Conservation (phyloP, 1,284 basidiomycete species). For the Cutaneotrichosporon mucoides region DNA sequence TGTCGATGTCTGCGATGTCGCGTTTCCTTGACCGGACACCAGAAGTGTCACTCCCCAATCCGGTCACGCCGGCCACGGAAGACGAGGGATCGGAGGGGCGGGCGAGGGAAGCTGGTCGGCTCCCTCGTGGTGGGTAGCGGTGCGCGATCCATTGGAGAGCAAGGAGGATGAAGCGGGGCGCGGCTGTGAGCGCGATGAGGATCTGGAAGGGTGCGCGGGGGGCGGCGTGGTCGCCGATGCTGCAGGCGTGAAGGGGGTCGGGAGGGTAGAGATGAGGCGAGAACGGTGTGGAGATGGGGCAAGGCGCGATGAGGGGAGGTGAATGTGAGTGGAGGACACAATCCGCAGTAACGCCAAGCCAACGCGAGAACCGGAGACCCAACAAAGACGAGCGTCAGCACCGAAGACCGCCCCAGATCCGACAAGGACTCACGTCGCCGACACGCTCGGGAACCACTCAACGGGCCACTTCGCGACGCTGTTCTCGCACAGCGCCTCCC, state of each 20-base stretch:
- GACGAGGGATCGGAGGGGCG: background rate
- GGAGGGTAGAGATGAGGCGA: no score
- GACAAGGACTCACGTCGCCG: constrained; percentile 67
- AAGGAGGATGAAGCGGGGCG: constrained; percentile 75
- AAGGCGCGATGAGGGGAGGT: no score
- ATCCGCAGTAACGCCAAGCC: no score
- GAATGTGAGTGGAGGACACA: no score
- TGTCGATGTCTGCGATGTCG: no score
- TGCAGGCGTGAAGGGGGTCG: constrained; percentile 37
- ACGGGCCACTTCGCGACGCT: constrained; percentile 69
- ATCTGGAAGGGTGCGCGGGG: constrained; percentile 86
- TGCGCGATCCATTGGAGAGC: constrained; percentile 65
- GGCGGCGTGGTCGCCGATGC: constrained; percentile 88
- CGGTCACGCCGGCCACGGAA: background rate
- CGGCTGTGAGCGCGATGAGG: constrained; percentile 79
- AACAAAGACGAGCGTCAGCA: background rate
- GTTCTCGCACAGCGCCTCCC: constrained; percentile 84
- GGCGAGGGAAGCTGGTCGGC: background rate
- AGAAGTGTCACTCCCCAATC: no score
- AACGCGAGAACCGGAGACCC: no score
- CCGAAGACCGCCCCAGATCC: background rate
- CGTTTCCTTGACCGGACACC: background rate
- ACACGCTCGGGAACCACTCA: constrained; percentile 91
- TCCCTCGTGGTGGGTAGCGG: constrained; percentile 31
- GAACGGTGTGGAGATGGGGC: no score